Percentiles rank a stretch among this genome's conserved stretches.
Conservation (phyloP, 805 yeast genomes). For the Candida sakaeoensis region DNA sequence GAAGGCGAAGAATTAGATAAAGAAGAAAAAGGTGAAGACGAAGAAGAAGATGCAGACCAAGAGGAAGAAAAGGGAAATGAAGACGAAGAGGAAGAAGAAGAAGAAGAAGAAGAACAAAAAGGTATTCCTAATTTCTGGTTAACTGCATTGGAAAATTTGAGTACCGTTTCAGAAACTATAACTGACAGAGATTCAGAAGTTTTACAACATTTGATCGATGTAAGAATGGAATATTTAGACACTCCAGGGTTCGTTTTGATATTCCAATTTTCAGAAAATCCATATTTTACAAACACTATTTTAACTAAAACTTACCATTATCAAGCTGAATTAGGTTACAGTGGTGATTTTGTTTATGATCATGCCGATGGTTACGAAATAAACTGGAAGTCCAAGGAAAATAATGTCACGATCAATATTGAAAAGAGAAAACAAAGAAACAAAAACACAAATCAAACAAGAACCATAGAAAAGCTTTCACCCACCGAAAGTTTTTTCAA, state of each 20-base stretch:
- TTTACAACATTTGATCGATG: slow-evolving; percentile 60
- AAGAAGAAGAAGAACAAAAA: slow-evolving; percentile 35
- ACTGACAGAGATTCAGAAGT: slow-evolving; percentile 89
- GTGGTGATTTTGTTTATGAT: slow-evolving; percentile 95
- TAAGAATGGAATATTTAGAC: slow-evolving; percentile 74
- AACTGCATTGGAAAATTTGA: slow-evolving; percentile 86
- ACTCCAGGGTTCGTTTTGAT: slow-evolving; percentile 86
- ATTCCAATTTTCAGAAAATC: slow-evolving; percentile 75
- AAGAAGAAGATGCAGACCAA: slow-evolving; percentile 36
- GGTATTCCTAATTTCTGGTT: slow-evolving; percentile 97
- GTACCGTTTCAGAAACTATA: slow-evolving; percentile 76
- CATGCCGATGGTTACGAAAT: slow-evolving; percentile 91
- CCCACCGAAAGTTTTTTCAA: slow-evolving; percentile 95
- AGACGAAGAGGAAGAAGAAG: slow-evolving; percentile 43
- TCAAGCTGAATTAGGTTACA: slow-evolving; percentile 88
- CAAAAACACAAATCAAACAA: slow-evolving; percentile 91
- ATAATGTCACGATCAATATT: slow-evolving; percentile 78
- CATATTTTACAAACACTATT: slow-evolving; percentile 67
- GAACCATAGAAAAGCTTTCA: slow-evolving; percentile 90
- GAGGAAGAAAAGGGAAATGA: slow-evolving; percentile 25
- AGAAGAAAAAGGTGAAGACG: slow-evolving; percentile 43
- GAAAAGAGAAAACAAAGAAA: slow-evolving; percentile 97
- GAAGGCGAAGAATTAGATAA: slow-evolving; percentile 72
- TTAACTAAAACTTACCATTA: slow-evolving; percentile 87
- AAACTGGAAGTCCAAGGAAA: slow-evolving; percentile 76